A percentile compares a stretch with the other conserved stretches of the same genome.
These are phyloP conservation scores for Melampsora occidentalis DNA, from an alignment of 1,284 basidiomycete genomes.

Conservation along the genomic window DNA sequence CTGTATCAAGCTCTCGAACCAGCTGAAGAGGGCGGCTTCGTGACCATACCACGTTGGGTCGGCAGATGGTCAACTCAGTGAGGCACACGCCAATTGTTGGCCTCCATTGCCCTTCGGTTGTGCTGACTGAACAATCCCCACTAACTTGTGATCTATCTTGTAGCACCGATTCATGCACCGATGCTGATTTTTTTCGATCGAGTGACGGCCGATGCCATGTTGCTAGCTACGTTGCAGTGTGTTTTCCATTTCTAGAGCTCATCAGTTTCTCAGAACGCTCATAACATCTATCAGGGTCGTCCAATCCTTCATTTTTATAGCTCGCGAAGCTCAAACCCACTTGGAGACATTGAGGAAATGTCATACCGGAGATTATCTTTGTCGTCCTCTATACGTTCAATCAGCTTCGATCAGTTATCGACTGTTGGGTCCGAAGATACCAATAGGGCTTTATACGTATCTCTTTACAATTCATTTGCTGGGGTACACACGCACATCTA, in stretches of 20 bases:
- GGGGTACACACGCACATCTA: no score
- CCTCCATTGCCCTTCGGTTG: not conserved
- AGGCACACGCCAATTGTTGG: not conserved
- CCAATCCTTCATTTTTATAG: no score
- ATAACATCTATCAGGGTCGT: no score
- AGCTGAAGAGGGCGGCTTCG: not conserved
- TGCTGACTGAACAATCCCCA: conserved; percentile 3
- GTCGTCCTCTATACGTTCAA: no score
- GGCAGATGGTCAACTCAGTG: conserved; percentile 23
- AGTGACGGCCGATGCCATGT: conserved; percentile 24
- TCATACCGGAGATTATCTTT: no score
- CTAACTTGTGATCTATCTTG: not conserved
- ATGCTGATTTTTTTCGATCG: conserved; percentile 21
- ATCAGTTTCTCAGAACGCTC: no score
- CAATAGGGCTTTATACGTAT: no score
- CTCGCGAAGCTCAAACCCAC: no score
- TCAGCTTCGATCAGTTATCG: no score
- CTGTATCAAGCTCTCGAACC: conserved; percentile 19
- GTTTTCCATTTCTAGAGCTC: not conserved
- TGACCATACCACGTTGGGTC: conserved; percentile 27
- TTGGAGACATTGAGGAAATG: no score
- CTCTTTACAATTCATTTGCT: no score
- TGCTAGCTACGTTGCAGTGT: conserved; percentile 10
- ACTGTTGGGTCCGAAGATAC: no score
- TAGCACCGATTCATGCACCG: conserved; percentile 25